A percentile compares a stretch with the other conserved stretches of the same genome.
Evolutionary conservation across 495 filamentous ascomycete species (phyloP).

Genomic region (Rhizodiscina lignyota): DNA sequence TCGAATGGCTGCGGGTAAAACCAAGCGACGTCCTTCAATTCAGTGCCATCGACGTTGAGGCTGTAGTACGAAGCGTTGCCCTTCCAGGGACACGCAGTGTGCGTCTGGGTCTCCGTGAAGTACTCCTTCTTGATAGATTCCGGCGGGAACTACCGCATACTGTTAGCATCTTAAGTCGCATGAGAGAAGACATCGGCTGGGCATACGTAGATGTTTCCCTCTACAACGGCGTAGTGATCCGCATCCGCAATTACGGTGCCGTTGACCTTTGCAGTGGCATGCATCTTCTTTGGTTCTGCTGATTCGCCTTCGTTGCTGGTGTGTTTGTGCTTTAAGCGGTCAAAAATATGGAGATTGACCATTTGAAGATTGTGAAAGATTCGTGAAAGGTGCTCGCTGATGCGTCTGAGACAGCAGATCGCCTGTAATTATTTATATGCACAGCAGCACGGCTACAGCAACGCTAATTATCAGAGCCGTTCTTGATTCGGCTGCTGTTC

Average conservation of each 20-base stretch:
- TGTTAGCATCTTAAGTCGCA: not conserved
- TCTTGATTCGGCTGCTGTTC: no score
- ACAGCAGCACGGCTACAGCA: no score
- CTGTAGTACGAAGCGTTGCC: constrained; percentile 53
- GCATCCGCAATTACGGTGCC: constrained; percentile 43
- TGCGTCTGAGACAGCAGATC: no score
- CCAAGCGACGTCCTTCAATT: constrained; percentile 48
- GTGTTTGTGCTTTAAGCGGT: no score
- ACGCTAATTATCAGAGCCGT: no score
- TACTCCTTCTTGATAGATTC: constrained; percentile 30
- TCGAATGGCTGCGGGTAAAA: constrained; percentile 45
- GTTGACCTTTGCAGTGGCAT: constrained; percentile 41
- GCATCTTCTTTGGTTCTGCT: no score
- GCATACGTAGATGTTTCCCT: constrained; percentile 55
- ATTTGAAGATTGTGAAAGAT: no score
- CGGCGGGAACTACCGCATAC: constrained; percentile 3
- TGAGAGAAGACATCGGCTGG: not conserved
- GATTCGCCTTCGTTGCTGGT: no score
- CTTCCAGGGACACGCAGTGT: constrained; percentile 51
- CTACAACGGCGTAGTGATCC: constrained; percentile 44
- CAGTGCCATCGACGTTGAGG: constrained; percentile 27
- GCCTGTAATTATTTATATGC: no score
- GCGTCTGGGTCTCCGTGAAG: constrained; percentile 30
- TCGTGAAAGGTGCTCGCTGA: no score
- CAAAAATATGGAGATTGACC: no score